Evolutionary conservation across 108 stramenopile genomes (phyloP), one percentile per base, ranked within the genome.

Genomic region (Stephanodiscus triporus): DNA sequence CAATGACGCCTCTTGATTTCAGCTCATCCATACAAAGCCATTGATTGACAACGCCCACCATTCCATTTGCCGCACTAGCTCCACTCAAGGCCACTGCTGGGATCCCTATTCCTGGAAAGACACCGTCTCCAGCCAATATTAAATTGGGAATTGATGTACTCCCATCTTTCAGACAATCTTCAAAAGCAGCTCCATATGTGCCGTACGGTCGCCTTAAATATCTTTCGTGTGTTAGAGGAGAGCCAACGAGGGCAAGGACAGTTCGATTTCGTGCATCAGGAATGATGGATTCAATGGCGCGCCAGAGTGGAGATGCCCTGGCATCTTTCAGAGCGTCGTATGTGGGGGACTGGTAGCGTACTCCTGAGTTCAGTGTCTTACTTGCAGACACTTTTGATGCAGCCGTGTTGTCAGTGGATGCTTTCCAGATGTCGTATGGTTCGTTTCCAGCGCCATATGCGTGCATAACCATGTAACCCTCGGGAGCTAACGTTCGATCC

Each of bases 381-480:
- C 13, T 60, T 54, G 61, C 9, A 55, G 32, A 51, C 5, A 17
- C 36, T 8, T 49, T 30, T 50, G 23, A 38, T 13, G 7, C 16
- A 19, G 20, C 54, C 32, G 16, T 38, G 40, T 37, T 22, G 24
- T 13, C 26, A 66, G 64, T 49, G 4, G 48, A 32, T 40, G 19
- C 7, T 22, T 92, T 82, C 96, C 96, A 97, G 16, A 91, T 47
- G 34, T 86, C 85, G 78, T 92, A 97, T 9, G 95, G 94, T 66
- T 96, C 96, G 68, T 96, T 96, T 32, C 91, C 97, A 11, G 95
- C 95, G 0, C 92, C 88, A 56, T 96, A 96, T 1, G 95, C 95
- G 76, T 97, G 97, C 13, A 97, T 51, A 23, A 95, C 75, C 69
- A 96, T 93, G 55, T 89, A 89, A 2, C 97, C 97, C 45, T 88